phyloP scores from a whole-genome alignment of 192 early-diverging fungal species.

The Coemansia javaensis region DNA sequence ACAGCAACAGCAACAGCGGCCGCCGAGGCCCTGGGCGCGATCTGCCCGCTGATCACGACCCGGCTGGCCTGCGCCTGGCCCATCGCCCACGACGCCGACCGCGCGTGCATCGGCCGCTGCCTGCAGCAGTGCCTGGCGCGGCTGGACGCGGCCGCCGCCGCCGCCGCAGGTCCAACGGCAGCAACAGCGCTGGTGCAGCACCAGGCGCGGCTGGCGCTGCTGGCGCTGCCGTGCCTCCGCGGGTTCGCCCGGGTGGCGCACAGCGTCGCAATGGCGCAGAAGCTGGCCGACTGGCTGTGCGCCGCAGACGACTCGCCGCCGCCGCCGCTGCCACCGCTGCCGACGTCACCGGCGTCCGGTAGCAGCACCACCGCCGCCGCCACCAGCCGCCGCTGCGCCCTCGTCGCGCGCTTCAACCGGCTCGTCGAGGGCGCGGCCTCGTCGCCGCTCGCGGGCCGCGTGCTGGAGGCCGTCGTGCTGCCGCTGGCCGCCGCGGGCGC shows the following conservation, averaged over 20 bases:
- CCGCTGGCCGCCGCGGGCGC: slow-evolving; percentile 36
- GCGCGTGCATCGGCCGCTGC: neutral
- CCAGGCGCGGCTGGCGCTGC: slow-evolving; percentile 20
- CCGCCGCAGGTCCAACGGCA: slow-evolving; percentile 3
- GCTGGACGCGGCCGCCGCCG: slow-evolving; percentile 4
- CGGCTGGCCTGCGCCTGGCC: slow-evolving; percentile 12
- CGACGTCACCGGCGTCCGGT: too few relatives aligned
- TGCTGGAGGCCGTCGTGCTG: slow-evolving; percentile 16
- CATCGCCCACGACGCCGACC: neutral
- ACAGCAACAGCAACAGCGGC: too few relatives aligned
- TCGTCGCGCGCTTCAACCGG: slow-evolving; percentile 24
- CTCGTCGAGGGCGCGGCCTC: slow-evolving; percentile 3
- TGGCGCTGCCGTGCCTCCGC: slow-evolving; percentile 1
- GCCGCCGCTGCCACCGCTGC: too few relatives aligned
- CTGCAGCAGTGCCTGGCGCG: slow-evolving; percentile 14
- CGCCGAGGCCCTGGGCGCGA: slow-evolving; percentile 12
- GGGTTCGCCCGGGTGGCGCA: too few relatives aligned
- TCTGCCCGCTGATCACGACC: slow-evolving; percentile 32
- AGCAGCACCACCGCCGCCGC: too few relatives aligned
- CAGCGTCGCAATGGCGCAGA: slow-evolving; percentile 1
- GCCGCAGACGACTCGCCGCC: neutral
- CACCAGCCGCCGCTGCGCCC: slow-evolving; percentile 11
- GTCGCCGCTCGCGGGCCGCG: slow-evolving; percentile 2
- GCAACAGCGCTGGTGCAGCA: too few relatives aligned
- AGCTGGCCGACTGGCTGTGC: slow-evolving; percentile 7